Evolutionary conservation across 1,139 yeast species (phyloP).

Genomic region (Groenewaldozyma auringiensis): DNA sequence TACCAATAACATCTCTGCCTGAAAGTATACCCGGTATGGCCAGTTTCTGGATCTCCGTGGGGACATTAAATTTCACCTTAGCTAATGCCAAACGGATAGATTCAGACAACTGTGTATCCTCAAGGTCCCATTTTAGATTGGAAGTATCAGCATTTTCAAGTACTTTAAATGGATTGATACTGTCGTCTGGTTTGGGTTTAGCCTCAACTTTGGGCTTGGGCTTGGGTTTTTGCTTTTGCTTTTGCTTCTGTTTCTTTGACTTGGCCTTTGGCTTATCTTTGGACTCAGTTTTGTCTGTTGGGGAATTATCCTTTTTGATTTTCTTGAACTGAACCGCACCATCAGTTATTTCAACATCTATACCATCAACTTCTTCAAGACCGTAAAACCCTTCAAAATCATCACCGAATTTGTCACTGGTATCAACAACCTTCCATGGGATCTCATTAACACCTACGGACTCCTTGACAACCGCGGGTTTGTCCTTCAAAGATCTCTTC

Average conservation of each 20-base stretch:
- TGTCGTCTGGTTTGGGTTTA: slow-evolving; percentile 20
- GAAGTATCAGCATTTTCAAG: slow-evolving; percentile 21
- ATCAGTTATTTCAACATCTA: slow-evolving; percentile 50
- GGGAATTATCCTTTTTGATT: slow-evolving; percentile 1
- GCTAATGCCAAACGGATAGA: slow-evolving; percentile 53
- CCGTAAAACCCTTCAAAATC: slow-evolving; percentile 90
- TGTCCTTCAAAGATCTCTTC: slow-evolving; percentile 1
- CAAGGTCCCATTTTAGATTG: slow-evolving; percentile 27
- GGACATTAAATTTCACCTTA: slow-evolving; percentile 51
- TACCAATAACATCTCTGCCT: slow-evolving; percentile 83
- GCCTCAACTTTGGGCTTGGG: slow-evolving; percentile 12
- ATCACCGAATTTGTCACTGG: slow-evolving; percentile 67
- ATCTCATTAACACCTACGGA: slow-evolving; percentile 21
- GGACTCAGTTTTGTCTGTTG: slow-evolving; percentile 2
- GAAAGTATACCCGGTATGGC: slow-evolving; percentile 69
- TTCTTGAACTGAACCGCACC: slow-evolving; percentile 33
- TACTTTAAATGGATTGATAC: slow-evolving; percentile 19
- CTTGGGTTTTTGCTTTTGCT: slow-evolving; percentile 9
- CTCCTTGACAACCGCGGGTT: not conserved
- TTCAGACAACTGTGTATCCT: slow-evolving; percentile 36
- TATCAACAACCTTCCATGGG: slow-evolving; percentile 70
- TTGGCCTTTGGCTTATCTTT: slow-evolving; percentile 21
- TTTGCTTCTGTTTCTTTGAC: slow-evolving; percentile 13
- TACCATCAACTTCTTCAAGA: slow-evolving; percentile 89
- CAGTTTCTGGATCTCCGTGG: slow-evolving; percentile 75